Percentiles rank a stretch among this genome's conserved stretches.
Evolutionary conservation across 805 yeast species (phyloP).

Genomic region (Candida tibetensis): DNA sequence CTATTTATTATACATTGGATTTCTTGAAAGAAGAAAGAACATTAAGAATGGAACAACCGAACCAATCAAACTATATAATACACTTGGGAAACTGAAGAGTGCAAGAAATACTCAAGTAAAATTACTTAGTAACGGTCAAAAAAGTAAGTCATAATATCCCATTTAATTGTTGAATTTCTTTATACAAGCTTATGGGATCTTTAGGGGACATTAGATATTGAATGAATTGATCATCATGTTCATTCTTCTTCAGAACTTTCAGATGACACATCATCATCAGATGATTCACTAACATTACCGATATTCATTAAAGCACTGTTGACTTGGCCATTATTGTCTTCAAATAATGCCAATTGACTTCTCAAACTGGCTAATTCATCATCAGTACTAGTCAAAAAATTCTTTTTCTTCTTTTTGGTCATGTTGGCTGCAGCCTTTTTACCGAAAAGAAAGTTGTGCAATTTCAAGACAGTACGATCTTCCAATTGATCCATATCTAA

Average conservation of each 20-base stretch:
- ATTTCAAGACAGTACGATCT: constrained; percentile 73
- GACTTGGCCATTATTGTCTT: constrained; percentile 25
- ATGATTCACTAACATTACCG: constrained; percentile 39
- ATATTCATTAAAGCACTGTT: constrained; percentile 26
- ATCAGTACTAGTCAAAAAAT: constrained; percentile 29
- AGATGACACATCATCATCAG: constrained; percentile 52
- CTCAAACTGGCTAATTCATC: constrained; percentile 65
- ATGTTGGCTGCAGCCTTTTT: constrained; percentile 34
- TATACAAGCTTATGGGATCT: not conserved
- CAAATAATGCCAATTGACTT: constrained; percentile 46
- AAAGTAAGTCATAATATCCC: not conserved
- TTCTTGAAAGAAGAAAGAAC: not conserved
- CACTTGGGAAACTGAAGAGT: not conserved
- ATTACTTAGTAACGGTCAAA: constrained; percentile 8
- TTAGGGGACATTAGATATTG: not conserved
- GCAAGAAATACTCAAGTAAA: constrained; percentile 5
- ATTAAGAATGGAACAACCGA: not conserved
- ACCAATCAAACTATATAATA: not conserved
- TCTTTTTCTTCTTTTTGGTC: constrained; percentile 46
- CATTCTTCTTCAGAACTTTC: constrained; percentile 76
- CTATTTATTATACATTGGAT: constrained; percentile 2
- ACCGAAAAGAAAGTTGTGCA: constrained; percentile 73
- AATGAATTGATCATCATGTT: constrained; percentile 3
- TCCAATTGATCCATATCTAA: constrained; percentile 92
- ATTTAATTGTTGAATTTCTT: not conserved